Evolutionary conservation across 2,329 filamentous ascomycete genomes (phyloP).

Genomic region (Berkeleyomyces basicola): DNA sequence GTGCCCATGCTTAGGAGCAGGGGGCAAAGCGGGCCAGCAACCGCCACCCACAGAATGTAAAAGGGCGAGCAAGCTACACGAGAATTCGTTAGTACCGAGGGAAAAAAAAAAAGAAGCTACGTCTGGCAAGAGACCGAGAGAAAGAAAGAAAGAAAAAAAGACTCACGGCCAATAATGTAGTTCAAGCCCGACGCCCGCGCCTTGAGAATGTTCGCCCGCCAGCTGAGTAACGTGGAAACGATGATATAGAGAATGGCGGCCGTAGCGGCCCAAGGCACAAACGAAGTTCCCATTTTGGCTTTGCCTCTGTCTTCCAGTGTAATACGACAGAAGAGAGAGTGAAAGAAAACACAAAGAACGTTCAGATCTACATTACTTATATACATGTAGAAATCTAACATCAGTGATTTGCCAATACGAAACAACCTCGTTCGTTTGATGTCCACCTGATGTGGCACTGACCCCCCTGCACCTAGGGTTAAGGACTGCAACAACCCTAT

Average conservation of each 20-base stretch:
- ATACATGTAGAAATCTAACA: not conserved
- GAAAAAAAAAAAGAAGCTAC: constrained; percentile 10
- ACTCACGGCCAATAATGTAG: constrained; percentile 38
- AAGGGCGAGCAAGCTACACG: constrained; percentile 31
- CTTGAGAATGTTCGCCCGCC: constrained; percentile 29
- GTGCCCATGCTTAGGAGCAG: not conserved
- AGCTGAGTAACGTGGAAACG: constrained; percentile 20
- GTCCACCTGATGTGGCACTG: too few species aligned
- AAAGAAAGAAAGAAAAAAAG: not conserved
- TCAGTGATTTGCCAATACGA: too few species aligned
- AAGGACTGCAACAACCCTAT: too few species aligned
- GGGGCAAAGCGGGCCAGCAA: constrained; percentile 15
- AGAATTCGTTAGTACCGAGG: not conserved
- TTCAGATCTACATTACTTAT: not conserved
- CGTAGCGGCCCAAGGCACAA: constrained; percentile 18
- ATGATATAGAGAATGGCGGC: constrained; percentile 22
- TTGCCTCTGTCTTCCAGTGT: not conserved
- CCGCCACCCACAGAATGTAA: constrained; percentile 38
- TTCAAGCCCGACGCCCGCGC: constrained; percentile 35
- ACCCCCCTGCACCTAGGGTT: too few species aligned
- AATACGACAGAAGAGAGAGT: not conserved
- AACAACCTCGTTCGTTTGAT: too few species aligned
- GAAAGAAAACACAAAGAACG: not conserved
- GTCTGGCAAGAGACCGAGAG: not conserved
- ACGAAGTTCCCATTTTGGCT: not conserved